phyloP scores from a whole-genome alignment of 1,284 basidiomycete species.

The Ceratobasidium sp. region DNA sequence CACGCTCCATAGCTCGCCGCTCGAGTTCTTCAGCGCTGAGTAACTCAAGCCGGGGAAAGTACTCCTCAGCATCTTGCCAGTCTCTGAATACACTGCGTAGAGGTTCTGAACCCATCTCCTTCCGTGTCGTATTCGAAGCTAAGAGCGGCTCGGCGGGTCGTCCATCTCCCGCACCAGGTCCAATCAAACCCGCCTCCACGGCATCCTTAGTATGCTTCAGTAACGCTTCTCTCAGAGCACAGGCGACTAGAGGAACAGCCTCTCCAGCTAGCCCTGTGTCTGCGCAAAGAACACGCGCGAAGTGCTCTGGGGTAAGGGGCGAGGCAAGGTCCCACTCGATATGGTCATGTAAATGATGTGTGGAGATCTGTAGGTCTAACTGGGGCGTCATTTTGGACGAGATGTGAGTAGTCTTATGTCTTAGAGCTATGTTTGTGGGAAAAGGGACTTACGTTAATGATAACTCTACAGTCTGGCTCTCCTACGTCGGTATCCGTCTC shows the following conservation, averaged over 20 bases:
- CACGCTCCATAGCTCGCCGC: slow-evolving; percentile 81
- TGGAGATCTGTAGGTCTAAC: slow-evolving; percentile 98
- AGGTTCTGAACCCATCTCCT: slow-evolving; percentile 25
- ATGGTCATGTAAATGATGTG: slow-evolving; percentile 90
- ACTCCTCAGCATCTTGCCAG: slow-evolving; percentile 92
- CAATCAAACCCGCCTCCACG: slow-evolving; percentile 90
- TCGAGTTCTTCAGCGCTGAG: slow-evolving; percentile 92
- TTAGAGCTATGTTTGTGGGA: neutral
- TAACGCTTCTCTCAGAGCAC: slow-evolving; percentile 94
- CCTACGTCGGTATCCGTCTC: slow-evolving; percentile 62
- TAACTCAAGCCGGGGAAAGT: slow-evolving; percentile 88
- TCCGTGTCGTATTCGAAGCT: neutral
- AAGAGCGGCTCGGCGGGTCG: neutral
- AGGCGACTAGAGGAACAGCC: slow-evolving; percentile 87
- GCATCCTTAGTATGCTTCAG: slow-evolving; percentile 95
- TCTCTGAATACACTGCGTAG: slow-evolving; percentile 84
- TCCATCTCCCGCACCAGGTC: slow-evolving; percentile 48
- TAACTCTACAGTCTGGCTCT: slow-evolving; percentile 86
- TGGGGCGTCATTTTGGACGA: slow-evolving; percentile 54
- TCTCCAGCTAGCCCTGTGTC: slow-evolving; percentile 92
- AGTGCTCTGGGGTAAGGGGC: slow-evolving; percentile 87
- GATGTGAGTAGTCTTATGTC: neutral
- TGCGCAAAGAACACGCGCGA: slow-evolving; percentile 80
- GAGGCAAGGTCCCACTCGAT: slow-evolving; percentile 99
- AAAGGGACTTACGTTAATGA: slow-evolving; percentile 77